Conservation (phyloP, 306 rosid genomes). For the Abrus pulchellus region DNA sequence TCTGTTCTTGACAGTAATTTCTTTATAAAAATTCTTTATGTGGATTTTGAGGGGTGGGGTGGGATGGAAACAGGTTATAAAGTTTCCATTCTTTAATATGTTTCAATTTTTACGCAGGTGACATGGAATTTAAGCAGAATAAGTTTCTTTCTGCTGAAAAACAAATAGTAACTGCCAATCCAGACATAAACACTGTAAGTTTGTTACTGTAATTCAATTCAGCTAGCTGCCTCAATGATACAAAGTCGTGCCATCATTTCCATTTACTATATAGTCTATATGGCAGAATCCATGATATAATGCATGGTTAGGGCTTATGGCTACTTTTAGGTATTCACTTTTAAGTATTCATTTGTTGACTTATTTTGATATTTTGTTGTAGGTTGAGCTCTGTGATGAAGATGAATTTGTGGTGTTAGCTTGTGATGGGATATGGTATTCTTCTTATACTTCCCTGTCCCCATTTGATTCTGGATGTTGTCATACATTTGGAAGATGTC, state of each 20-base stretch:
- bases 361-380: constrained; percentile 22
- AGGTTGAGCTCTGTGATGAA: constrained; percentile 94
- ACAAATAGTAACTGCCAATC: constrained; percentile 90
- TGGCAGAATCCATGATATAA: constrained; percentile 27
- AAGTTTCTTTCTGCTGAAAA: constrained; percentile 82
- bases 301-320: constrained; percentile 28
- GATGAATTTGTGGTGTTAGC: constrained; percentile 77
- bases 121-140: constrained; percentile 96
- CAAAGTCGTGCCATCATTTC: constrained; percentile 24
- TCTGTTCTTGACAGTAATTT: neutral
- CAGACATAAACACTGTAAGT: constrained; percentile 91
- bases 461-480: constrained; percentile 12
- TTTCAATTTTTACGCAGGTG: constrained; percentile 72
- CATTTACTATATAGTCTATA: neutral
- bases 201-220: constrained; percentile 39
- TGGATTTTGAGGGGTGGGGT: constrained; percentile 20
- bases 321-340: constrained; percentile 27
- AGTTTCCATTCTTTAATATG: constrained; percentile 42
- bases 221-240: constrained; percentile 25
- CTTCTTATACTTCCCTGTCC: constrained; percentile 40
- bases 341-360: constrained; percentile 32
- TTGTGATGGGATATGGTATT: constrained; percentile 97
- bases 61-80: constrained; percentile 33
- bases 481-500: constrained; percentile 7
- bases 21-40: neutral